phyloP scores from a whole-genome alignment of 2,329 filamentous ascomycete genomes.

The Fusarium robinianum region DNA sequence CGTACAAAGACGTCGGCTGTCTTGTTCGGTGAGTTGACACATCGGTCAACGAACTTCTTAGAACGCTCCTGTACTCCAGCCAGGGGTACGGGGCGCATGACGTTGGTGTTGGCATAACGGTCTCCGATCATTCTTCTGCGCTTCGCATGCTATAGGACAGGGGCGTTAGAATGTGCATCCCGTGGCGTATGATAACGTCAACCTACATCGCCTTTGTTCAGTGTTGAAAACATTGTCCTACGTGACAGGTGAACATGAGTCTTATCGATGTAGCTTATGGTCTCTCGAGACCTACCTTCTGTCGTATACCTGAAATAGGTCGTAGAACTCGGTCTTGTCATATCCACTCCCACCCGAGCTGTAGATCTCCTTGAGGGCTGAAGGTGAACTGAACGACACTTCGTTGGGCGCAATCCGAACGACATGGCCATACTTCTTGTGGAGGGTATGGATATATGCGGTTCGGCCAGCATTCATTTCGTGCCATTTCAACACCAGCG shows the following conservation, averaged over 20 bases:
- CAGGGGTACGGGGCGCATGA: constrained; percentile 60
- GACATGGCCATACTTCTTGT: constrained; percentile 59
- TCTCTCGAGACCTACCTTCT: constrained; percentile 49
- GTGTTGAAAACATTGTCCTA: constrained; percentile 64
- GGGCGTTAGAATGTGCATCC: background rate
- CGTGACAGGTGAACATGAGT: constrained; percentile 7
- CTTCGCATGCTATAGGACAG: constrained; percentile 57
- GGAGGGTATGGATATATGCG: constrained; percentile 59
- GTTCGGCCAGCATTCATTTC: constrained; percentile 60
- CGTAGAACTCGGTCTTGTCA: constrained; percentile 68
- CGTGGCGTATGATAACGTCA: background rate
- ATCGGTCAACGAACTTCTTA: constrained; percentile 58
- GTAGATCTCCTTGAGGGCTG: constrained; percentile 66
- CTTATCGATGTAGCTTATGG: too few species aligned
- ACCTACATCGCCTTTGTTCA: constrained; percentile 58
- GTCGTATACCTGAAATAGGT: constrained; percentile 62
- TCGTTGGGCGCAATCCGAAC: constrained; percentile 63
- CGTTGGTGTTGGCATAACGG: constrained; percentile 70
- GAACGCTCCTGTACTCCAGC: constrained; percentile 63
- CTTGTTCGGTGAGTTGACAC: constrained; percentile 48
- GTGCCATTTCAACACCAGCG: constrained; percentile 57
- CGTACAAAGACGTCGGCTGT: constrained; percentile 66
- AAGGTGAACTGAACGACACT: constrained; percentile 60
- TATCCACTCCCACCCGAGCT: constrained; percentile 64
- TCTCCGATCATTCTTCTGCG: constrained; percentile 67